A percentile compares a stretch with the other conserved stretches of the same genome.
Conservation (phyloP, 495 filamentous ascomycete species). For the Penicillium dipodomyicola region DNA sequence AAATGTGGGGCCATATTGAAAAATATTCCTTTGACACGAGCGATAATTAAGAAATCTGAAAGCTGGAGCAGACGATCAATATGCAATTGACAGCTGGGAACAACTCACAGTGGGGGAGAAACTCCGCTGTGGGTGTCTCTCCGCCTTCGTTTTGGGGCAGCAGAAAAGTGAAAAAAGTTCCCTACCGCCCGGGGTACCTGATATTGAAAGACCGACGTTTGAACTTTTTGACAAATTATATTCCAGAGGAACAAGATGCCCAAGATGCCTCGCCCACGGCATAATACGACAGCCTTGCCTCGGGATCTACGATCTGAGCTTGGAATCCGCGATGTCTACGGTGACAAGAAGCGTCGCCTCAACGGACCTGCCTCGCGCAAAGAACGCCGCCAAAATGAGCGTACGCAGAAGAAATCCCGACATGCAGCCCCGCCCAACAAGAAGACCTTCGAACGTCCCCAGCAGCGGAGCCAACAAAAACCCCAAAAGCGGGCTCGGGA, state of each 20-base stretch:
- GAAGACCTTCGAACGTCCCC: constrained; percentile 18
- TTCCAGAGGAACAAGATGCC: constrained; percentile 24
- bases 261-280: constrained; percentile 35
- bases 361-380: constrained; percentile 51
- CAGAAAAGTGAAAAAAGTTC: constrained; percentile 29
- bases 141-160: constrained; percentile 24
- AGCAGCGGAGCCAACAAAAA: constrained; percentile 9
- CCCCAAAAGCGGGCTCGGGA: constrained; percentile 8
- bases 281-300: constrained; percentile 64
- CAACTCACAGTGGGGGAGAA: constrained; percentile 22
- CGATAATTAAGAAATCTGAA: constrained; percentile 17
- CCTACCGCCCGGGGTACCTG: constrained; percentile 17
- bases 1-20: constrained; percentile 55
- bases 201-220: constrained; percentile 4
- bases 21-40: constrained; percentile 8
- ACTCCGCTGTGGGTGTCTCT: constrained; percentile 27
- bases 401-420: constrained; percentile 53
- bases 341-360: constrained; percentile 40
- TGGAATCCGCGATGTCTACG: constrained; percentile 45
- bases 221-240: constrained; percentile 2
- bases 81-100: constrained; percentile 16
- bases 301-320: constrained; percentile 58
- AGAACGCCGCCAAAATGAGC: constrained; percentile 58
- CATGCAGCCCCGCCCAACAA: constrained; percentile 19
- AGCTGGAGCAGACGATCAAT: constrained; percentile 21